These are phyloP conservation scores for Samsoniella hepiali DNA, from an alignment of 2,329 filamentous ascomycete genomes.

Conservation along the genomic window DNA sequence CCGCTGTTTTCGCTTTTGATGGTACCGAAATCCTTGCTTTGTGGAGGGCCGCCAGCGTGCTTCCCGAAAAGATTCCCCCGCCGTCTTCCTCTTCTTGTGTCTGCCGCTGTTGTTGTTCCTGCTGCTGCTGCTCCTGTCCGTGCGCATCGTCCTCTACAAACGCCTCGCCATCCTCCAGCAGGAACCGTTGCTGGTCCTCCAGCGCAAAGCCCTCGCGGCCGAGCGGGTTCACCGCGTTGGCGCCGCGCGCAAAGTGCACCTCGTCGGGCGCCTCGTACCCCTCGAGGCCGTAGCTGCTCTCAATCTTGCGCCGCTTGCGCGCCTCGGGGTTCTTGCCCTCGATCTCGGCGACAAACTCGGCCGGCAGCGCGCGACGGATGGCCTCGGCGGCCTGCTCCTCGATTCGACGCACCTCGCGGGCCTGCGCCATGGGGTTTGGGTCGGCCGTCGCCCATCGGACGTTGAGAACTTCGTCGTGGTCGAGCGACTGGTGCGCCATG, in stretches of 20 bases:
- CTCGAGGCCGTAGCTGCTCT: conserved; percentile 82
- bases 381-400: conserved; percentile 97
- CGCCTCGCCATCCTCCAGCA: conserved; percentile 56
- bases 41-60: conserved; percentile 76
- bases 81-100: conserved; percentile 30
- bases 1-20: conserved; percentile 51
- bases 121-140: conserved; percentile 33
- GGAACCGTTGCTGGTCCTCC: conserved; percentile 57
- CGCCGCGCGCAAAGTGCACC: conserved; percentile 83
- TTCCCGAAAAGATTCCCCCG: conserved; percentile 75
- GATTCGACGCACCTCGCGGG: conserved; percentile 80
- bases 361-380: conserved; percentile 80
- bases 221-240: conserved; percentile 60
- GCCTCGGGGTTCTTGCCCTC: conserved; percentile 88
- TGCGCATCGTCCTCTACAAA: conserved; percentile 40
- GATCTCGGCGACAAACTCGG: conserved; percentile 87
- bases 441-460: conserved; percentile 96
- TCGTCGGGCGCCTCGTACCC: conserved; percentile 94
- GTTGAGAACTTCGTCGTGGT: conserved; percentile 90
- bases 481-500: conserved; percentile 91
- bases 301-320: conserved; percentile 81
- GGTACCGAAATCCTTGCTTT: conserved; percentile 52
- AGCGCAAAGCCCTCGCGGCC: conserved; percentile 59
- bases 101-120: conserved; percentile 21
- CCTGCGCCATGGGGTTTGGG: conserved; percentile 91